Percentiles rank a stretch among this genome's conserved stretches.
phyloP scores from a whole-genome alignment of 2,329 filamentous ascomycete species.

The Botrytis porri region DNA sequence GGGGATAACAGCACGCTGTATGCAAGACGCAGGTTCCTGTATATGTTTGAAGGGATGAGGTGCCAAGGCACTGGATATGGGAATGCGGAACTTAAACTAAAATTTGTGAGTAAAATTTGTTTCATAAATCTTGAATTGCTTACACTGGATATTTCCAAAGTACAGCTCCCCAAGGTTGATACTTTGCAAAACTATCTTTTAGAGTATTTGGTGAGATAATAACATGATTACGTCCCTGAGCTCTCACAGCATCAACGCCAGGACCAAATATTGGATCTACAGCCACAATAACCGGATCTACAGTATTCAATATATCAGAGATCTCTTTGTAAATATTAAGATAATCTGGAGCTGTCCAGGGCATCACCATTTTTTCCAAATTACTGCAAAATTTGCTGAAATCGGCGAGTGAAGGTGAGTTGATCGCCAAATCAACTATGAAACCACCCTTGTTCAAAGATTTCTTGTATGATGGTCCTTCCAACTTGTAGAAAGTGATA shows the following conservation, averaged over 20 bases:
- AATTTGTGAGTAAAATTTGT: not conserved
- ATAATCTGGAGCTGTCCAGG: slow-evolving; percentile 42
- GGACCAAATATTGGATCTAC: slow-evolving; percentile 45
- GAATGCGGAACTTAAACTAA: slow-evolving; percentile 39
- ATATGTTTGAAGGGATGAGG: slow-evolving; percentile 43
- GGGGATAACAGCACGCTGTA: slow-evolving; percentile 22
- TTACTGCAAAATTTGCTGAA: slow-evolving; percentile 23
- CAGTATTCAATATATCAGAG: slow-evolving; percentile 39
- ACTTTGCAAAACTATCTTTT: slow-evolving; percentile 40
- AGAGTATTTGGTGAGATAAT: slow-evolving; percentile 41
- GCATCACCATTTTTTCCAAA: slow-evolving; percentile 33
- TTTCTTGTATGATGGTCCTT: not conserved
- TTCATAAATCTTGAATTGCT: slow-evolving; percentile 10
- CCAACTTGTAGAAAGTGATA: slow-evolving; percentile 10
- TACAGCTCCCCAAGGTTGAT: slow-evolving; percentile 40
- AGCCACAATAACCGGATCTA: slow-evolving; percentile 42
- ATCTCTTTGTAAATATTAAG: slow-evolving; percentile 41
- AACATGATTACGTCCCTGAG: slow-evolving; percentile 39
- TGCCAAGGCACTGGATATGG: slow-evolving; percentile 46
- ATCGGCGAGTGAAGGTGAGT: not conserved
- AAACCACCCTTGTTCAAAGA: not conserved
- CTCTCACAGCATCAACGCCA: slow-evolving; percentile 42
- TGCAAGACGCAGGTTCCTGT: slow-evolving; percentile 36
- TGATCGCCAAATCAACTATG: not conserved
- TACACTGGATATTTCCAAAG: slow-evolving; percentile 43